Evolutionary conservation across 1,284 basidiomycete genomes (phyloP), one percentile per base, ranked within the genome.

Genomic region (Boletus sp.): DNA sequence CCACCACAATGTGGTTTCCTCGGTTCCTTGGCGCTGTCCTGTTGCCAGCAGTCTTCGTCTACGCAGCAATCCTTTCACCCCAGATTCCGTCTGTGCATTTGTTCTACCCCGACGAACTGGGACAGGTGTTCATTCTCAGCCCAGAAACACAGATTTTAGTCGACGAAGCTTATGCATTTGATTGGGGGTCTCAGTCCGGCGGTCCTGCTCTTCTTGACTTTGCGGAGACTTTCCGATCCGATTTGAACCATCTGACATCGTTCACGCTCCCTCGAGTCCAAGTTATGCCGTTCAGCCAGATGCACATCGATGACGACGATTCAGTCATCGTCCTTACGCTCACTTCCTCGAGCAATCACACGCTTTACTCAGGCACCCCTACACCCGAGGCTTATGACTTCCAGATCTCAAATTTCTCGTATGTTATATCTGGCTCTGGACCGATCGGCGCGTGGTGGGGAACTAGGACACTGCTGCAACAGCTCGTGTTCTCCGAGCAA

Each of bases 371-470:
- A 37, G 76, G 75, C 7, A 11, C 37, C 20, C 35, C 66, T 7
- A 76, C 74, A 4, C 65, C 46, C 1, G 76, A 77, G 53, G 75
- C 67, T 5, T 76, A 76, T 50, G 67, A 73, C 42, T 71, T 76
- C 54, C 41, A 51, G 7, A 61, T 75, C 36, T 67, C 67, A 12
- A 57, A 56, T n/a, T 55, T 58, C 6, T 58, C 64, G 0, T 74
- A 69, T 51, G 57, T 67, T 2, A 75, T 76, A 59, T 66, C 63
- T 39, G 74, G 72, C 16, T 63, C 65, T 8, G 73, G 65, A 35
- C 20, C 71, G 12, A 67, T 73, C 36, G 76, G 75, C 12, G 63
- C 58, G 4, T 77, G 75, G 73, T 76, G 76, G 75, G 76, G 75
- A 62, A 74, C 74, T 13, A 67, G 75, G 45, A 72, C 76, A 15